These are phyloP conservation scores for Penicillium salamii DNA, from an alignment of 495 filamentous ascomycete species.

Conservation along the genomic window DNA sequence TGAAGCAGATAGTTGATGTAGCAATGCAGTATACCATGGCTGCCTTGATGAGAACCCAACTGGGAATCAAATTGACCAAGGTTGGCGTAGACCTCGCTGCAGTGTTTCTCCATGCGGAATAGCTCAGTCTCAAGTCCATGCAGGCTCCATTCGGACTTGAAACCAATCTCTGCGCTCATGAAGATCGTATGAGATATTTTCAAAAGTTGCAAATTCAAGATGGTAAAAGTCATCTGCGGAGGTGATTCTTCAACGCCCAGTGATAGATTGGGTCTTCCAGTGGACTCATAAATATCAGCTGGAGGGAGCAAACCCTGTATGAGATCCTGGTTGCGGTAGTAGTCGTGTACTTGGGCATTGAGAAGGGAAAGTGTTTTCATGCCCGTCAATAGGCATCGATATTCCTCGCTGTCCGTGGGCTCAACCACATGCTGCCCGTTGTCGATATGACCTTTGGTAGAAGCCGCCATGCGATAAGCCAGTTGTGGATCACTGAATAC, in stretches of 20 bases:
- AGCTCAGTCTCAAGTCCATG: neutral
- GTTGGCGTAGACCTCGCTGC: neutral
- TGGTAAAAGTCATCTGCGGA: neutral
- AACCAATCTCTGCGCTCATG: neutral
- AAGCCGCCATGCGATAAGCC: neutral
- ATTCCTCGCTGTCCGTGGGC: neutral
- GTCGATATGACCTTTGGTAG: neutral
- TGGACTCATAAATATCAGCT: neutral
- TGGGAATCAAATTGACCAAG: neutral
- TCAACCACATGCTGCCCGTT: neutral
- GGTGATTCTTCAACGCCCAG: neutral
- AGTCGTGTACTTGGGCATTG: neutral
- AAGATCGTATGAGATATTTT: neutral
- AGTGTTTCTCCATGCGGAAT: neutral
- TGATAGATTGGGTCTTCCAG: neutral
- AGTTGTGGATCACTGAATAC: neutral
- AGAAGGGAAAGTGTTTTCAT: neutral
- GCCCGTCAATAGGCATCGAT: neutral
- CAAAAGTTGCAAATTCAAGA: neutral
- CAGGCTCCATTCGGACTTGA: neutral
- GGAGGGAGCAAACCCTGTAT: neutral
- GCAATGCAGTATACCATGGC: neutral
- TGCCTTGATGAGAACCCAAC: neutral
- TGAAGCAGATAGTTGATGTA: constrained; percentile 1
- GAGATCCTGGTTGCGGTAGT: neutral